Conservation (phyloP, 148 eudicot genomes). For the Rheum nobile region DNA sequence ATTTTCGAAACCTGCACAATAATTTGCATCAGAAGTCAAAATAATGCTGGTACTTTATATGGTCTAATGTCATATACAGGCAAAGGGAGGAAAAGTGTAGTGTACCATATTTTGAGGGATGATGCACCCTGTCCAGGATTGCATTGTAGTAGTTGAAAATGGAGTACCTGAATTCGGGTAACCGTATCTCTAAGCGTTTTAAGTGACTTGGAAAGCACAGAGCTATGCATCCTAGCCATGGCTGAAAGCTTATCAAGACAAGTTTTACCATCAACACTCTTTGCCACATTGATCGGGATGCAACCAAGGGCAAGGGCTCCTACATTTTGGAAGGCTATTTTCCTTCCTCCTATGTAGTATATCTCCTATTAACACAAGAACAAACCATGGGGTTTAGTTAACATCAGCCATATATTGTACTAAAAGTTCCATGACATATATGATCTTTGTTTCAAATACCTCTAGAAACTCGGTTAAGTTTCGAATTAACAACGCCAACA, state of each 20-base stretch:
- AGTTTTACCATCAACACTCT: constrained; percentile 4
- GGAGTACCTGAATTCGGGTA: constrained; percentile 16
- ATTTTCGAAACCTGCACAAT: constrained; percentile 7
- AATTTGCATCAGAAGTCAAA: not conserved
- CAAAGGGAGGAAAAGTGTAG: not conserved
- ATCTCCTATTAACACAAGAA: no score
- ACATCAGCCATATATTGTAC: not conserved
- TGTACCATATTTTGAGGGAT: constrained; percentile 15
- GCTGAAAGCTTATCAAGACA: constrained; percentile 5
- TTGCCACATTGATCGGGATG: constrained; percentile 6
- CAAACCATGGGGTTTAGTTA: not conserved
- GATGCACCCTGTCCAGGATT: constrained; percentile 8
- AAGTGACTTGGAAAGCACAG: not conserved
- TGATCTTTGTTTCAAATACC: not conserved
- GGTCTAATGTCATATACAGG: no score
- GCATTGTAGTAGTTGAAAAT: constrained; percentile 16
- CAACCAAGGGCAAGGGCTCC: constrained; percentile 21
- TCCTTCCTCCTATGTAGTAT: constrained; percentile 14
- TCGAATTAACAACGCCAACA: constrained; percentile 9
- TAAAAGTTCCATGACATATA: not conserved
- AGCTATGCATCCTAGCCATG: constrained; percentile 9
- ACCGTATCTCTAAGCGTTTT: not conserved
- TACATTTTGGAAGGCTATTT: constrained; percentile 15
- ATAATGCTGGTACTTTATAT: not conserved
- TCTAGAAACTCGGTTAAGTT: constrained; percentile 11